Evolutionary conservation across 2,329 filamentous ascomycete species (phyloP), one percentile per base, ranked within the genome.

Genomic region (Niveomyces coronatus): DNA sequence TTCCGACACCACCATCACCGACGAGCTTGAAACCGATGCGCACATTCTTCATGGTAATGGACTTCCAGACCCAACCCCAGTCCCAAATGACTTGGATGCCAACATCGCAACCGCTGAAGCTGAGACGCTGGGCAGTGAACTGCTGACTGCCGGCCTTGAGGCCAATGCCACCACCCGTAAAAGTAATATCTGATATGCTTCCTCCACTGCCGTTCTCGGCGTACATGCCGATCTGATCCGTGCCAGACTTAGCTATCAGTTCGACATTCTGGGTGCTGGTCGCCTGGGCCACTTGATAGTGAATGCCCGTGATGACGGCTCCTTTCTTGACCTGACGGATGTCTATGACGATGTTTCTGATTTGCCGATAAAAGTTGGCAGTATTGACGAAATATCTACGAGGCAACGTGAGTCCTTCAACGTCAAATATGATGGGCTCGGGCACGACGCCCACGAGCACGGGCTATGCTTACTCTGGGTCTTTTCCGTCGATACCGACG

Each of bases 1-100:
- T 35, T 3, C 32, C 22, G 6, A 35, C 36, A 13, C 24, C 24
- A 13, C n/a, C 15, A 4, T 40, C 31, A 14, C 19, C 17, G n/a
- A 43, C 16, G 6, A 45, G 37, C 15, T 22, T 35, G 27, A 44
- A 40, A 9, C 44, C 45, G 5, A 35, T 27, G 9, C 29, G 9
- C 10, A 37, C 37, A 37, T 44, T 41, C 10, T 40, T 36, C 16
- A 49, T 40, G 17, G 14, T 31, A n/a, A 47, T 35, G n/a, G 32
- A 34, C 16, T 43, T 40, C 45, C 44, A 46, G 2, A 72, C 76
- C 75, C 78, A 85, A 22, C 74, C 71, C 80, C 80, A 85, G 58
- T 82, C 73, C 81, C 81, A 85, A 46, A 80, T 72, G 58, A 82
- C 73, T 51, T 70, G 75, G 40, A 83, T 74, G 36, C 71, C 70